Conservation (phyloP, 768 basidiomycete species). For the Boletus edulis region DNA sequence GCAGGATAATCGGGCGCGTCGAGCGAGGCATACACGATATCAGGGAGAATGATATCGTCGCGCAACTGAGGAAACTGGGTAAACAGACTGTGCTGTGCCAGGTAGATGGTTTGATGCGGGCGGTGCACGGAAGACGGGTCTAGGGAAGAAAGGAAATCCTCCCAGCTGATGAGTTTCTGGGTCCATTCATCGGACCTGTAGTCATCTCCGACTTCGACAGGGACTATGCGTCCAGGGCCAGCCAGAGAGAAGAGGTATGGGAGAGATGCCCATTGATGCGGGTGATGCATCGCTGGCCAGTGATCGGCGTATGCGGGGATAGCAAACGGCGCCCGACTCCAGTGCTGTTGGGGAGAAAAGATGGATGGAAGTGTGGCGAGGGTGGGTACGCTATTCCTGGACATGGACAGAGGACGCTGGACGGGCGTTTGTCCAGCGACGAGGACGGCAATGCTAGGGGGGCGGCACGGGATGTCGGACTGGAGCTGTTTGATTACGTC, state of each 20-base stretch:
- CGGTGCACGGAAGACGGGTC: conserved; percentile 20
- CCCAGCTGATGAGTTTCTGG: conserved; percentile 77
- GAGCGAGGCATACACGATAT: conserved; percentile 77
- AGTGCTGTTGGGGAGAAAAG: conserved; percentile 45
- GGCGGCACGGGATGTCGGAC: conserved; percentile 7
- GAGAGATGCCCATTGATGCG: conserved; percentile 59
- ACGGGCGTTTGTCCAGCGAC: background rate
- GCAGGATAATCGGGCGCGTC: conserved; percentile 39
- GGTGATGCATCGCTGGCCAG: conserved; percentile 73
- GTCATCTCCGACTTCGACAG: conserved; percentile 85
- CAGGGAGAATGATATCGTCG: conserved; percentile 79
- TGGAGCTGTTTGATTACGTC: conserved; percentile 65
- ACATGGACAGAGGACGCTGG: conserved; percentile 3
- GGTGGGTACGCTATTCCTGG: conserved; percentile 35
- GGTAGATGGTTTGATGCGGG: conserved; percentile 52
- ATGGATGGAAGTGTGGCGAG: conserved; percentile 56
- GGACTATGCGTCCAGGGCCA: conserved; percentile 83
- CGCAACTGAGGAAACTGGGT: conserved; percentile 78
- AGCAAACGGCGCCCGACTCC: conserved; percentile 65
- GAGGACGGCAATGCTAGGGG: conserved; percentile 8
- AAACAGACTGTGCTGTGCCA: conserved; percentile 89
- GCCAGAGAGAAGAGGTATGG: conserved; percentile 67
- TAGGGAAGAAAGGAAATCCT: conserved; percentile 61
- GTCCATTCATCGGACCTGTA: conserved; percentile 82
- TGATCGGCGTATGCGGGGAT: conserved; percentile 55